These are phyloP conservation scores for Ensete ventricosum DNA, from an alignment of 176 grass and related monocot genomes.

Conservation along the genomic window DNA sequence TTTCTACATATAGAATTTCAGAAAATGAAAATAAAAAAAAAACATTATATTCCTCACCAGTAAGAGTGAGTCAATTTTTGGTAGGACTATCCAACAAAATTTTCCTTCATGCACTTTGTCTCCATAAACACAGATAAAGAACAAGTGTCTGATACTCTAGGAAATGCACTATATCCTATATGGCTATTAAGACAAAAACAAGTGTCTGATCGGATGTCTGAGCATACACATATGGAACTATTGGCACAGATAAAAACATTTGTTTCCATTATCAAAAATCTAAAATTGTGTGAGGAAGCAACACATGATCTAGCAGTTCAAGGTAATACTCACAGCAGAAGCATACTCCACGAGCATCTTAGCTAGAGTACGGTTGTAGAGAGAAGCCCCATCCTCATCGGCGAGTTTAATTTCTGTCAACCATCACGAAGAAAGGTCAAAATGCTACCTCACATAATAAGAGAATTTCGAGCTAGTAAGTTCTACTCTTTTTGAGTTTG, in stretches of 20 bases:
- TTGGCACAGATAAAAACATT: background rate
- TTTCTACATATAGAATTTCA: too few species aligned
- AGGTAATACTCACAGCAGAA: conserved; percentile 57
- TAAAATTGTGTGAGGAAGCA: conserved; percentile 1
- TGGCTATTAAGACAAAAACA: background rate
- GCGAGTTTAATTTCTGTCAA: conserved; percentile 37
- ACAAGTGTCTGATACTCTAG: background rate
- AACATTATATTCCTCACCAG: background rate
- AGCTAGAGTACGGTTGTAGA: conserved; percentile 77
- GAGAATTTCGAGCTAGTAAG: too few species aligned
- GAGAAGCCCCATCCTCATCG: conserved; percentile 21
- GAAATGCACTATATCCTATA: background rate
- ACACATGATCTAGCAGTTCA: background rate
- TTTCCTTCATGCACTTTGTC: background rate
- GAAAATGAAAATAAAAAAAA: too few species aligned
- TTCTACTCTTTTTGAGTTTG: too few species aligned
- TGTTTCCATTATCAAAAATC: background rate
- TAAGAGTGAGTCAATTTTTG: background rate
- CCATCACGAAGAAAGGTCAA: background rate
- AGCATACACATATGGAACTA: background rate
- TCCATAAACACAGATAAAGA: too few species aligned
- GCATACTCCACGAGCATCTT: conserved; percentile 80
- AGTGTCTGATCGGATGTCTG: background rate
- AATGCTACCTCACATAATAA: too few species aligned
- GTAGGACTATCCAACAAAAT: background rate